Conservation (phyloP, 2,329 filamentous ascomycete species). For the Pochonia chlamydosporia region DNA sequence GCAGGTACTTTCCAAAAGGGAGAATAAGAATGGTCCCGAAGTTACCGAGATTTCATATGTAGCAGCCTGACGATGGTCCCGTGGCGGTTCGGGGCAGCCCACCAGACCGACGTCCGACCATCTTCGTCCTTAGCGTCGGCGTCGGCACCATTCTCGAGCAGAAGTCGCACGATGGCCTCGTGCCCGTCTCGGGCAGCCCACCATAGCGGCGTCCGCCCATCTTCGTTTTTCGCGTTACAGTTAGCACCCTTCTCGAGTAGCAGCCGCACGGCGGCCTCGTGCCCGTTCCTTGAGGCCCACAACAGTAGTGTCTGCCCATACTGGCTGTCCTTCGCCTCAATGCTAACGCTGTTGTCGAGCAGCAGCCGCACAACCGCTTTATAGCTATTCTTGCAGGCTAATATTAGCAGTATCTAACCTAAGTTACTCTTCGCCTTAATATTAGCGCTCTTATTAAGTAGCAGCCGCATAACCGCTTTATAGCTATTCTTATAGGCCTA, state of each 20-base stretch:
- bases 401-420: conserved; percentile 1
- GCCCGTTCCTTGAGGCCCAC: not conserved
- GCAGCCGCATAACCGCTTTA: conserved; percentile 4
- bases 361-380: conserved; percentile 7
- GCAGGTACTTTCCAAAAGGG: too few species aligned
- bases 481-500: conserved; percentile 7
- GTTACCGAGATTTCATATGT: not conserved
- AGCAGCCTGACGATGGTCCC: too few species aligned
- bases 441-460: not conserved
- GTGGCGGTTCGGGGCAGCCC: too few species aligned
- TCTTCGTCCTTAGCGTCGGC: too few species aligned
- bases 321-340: not conserved
- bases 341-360: conserved; percentile 1
- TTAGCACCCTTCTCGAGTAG: not conserved
- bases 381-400: conserved; percentile 5
- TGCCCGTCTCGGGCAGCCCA: not conserved
- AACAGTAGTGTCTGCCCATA: not conserved
- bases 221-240: not conserved
- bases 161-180: not conserved
- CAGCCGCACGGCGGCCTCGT: not conserved
- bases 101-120: too few species aligned
- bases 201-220: not conserved
- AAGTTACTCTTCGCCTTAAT: conserved; percentile 1
- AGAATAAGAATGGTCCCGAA: not conserved
- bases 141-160: too few species aligned